Conservation (phyloP, 495 filamentous ascomycete genomes). For the Penicillium cataractarum region DNA sequence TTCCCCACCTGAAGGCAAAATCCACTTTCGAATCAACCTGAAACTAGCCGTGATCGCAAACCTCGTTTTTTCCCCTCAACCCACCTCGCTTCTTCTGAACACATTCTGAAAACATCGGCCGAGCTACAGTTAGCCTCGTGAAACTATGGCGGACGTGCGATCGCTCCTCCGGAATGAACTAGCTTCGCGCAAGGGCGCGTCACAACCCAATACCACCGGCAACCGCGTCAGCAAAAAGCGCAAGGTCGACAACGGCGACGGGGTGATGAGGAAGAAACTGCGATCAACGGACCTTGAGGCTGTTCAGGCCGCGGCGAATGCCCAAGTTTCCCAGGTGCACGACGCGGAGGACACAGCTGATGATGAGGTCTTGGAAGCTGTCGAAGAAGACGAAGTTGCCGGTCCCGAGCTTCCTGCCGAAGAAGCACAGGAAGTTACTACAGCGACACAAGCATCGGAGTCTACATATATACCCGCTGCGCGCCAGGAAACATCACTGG, state of each 20-base stretch:
- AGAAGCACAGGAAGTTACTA: constrained; percentile 18
- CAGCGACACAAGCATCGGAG: constrained; percentile 16
- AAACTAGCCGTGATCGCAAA: constrained; percentile 17
- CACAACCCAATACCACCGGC: constrained; percentile 40
- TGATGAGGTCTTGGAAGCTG: constrained; percentile 32
- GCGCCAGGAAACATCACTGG: constrained; percentile 22
- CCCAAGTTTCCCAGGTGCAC: constrained; percentile 25
- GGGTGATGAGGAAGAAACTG: constrained; percentile 52
- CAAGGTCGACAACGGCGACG: constrained; percentile 56
- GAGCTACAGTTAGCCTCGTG: not conserved
- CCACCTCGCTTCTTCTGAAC: not conserved
- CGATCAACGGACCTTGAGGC: constrained; percentile 37
- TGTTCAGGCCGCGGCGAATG: constrained; percentile 30
- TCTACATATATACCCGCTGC: constrained; percentile 22
- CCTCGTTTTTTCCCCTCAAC: not conserved
- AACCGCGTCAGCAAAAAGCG: constrained; percentile 58
- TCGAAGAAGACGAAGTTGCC: constrained; percentile 33
- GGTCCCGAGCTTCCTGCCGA: constrained; percentile 34
- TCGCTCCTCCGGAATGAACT: constrained; percentile 82
- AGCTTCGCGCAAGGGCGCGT: constrained; percentile 69
- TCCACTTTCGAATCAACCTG: constrained; percentile 24
- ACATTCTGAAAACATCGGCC: not conserved
- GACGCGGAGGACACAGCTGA: constrained; percentile 25
- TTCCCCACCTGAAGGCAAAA: constrained; percentile 34
- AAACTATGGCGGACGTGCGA: constrained; percentile 79